Evolutionary conservation across 106 monocot species (phyloP).

Genomic region (Alisma plantagoaquatica): DNA sequence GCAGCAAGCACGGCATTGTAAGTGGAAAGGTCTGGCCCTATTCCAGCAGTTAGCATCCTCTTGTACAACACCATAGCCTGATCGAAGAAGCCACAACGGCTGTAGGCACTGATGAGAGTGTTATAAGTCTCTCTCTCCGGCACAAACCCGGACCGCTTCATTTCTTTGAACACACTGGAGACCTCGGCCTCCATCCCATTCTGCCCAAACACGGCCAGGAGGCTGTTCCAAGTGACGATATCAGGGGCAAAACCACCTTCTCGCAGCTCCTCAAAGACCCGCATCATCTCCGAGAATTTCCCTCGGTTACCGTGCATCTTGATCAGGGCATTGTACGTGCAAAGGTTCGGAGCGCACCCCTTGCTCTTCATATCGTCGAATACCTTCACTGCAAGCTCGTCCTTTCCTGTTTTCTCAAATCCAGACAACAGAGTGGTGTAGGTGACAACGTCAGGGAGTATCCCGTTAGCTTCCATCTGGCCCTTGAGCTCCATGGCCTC

Average conservation of each 20-base stretch:
- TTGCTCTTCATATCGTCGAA: slow-evolving; percentile 66
- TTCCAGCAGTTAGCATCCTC: slow-evolving; percentile 74
- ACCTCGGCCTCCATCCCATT: slow-evolving; percentile 81
- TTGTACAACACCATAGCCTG: slow-evolving; percentile 89
- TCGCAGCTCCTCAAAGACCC: slow-evolving; percentile 63
- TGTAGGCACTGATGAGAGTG: slow-evolving; percentile 88
- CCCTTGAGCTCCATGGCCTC: slow-evolving; percentile 72
- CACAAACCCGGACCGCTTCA: slow-evolving; percentile 92
- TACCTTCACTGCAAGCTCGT: slow-evolving; percentile 39
- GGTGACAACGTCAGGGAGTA: slow-evolving; percentile 76
- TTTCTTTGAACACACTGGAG: slow-evolving; percentile 85
- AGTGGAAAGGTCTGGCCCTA: slow-evolving; percentile 83
- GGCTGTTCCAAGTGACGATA: slow-evolving; percentile 93
- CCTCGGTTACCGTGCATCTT: slow-evolving; percentile 85
- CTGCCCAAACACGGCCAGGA: slow-evolving; percentile 88
- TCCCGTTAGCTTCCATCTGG: slow-evolving; percentile 78
- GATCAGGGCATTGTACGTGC: slow-evolving; percentile 89
- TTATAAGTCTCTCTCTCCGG: slow-evolving; percentile 95
- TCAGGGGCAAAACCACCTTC: slow-evolving; percentile 50
- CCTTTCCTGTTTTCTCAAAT: slow-evolving; percentile 86
- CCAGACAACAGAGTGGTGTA: slow-evolving; percentile 89
- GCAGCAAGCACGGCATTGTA: slow-evolving; percentile 92
- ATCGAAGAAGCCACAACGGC: slow-evolving; percentile 75
- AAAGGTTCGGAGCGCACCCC: slow-evolving; percentile 70
- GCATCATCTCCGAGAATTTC: slow-evolving; percentile 78